Percentiles rank a stretch among this genome's conserved stretches.
Conservation (phyloP, 192 early-diverging fungal genomes). For the Haplosporangium gracile region DNA sequence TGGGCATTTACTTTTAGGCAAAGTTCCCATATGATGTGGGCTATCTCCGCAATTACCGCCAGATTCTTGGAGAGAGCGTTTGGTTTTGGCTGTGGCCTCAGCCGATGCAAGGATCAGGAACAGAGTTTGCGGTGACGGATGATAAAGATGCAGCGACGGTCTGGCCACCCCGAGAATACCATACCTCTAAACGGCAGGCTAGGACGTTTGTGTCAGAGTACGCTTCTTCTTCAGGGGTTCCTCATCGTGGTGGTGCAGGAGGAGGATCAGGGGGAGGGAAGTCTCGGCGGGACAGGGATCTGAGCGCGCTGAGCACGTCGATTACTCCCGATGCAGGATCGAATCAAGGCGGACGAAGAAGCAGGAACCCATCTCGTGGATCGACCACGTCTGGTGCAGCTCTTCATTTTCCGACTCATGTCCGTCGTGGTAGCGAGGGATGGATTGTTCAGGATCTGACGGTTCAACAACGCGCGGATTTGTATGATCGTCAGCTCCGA, state of each 20-base stretch:
- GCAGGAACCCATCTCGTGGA: background rate
- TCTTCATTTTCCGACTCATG: constrained; percentile 43
- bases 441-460: constrained; percentile 58
- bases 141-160: constrained; percentile 57
- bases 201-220: constrained; percentile 45
- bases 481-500: constrained; percentile 60
- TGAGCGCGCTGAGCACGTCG: constrained; percentile 26
- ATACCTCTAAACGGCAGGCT: constrained; percentile 37
- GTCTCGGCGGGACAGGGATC: constrained; percentile 1
- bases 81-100: constrained; percentile 87
- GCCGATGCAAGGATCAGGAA: constrained; percentile 71
- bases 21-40: constrained; percentile 91
- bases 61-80: constrained; percentile 77
- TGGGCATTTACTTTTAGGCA: constrained; percentile 32
- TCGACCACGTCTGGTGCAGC: background rate
- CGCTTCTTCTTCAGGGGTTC: constrained; percentile 27
- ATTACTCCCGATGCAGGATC: background rate
- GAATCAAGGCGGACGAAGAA: background rate
- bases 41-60: constrained; percentile 74
- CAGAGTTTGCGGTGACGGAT: constrained; percentile 71
- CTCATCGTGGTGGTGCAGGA: background rate
- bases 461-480: constrained; percentile 48
- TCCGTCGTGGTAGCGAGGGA: constrained; percentile 52
- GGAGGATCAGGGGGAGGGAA: background rate
- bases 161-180: constrained; percentile 85